Evolutionary conservation across 23 red algal species (phyloP).

Genomic region (Gracilaria vermiculophylla): DNA sequence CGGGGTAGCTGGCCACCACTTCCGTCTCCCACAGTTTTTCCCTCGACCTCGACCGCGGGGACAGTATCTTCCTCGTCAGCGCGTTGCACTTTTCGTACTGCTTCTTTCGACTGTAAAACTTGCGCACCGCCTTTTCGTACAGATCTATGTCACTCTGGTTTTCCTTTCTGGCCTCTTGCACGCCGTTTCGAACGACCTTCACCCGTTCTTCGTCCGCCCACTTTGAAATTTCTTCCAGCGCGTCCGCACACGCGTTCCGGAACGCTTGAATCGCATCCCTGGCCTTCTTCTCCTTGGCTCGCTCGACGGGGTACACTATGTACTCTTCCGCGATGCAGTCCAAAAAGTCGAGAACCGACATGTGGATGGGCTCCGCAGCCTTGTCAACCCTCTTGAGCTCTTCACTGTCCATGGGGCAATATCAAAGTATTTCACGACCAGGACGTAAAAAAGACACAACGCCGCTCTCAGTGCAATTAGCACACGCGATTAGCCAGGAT

Average conservation of each 20-base stretch:
- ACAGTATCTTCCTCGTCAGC: background rate
- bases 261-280: background rate
- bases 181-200: background rate
- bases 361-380: background rate
- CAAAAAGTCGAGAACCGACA: background rate
- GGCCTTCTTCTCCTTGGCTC: background rate
- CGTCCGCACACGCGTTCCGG: background rate
- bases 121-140: constrained; percentile 16
- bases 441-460: background rate
- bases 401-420: background rate
- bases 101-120: constrained; percentile 18
- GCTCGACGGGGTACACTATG: background rate
- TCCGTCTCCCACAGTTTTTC: constrained; percentile 5
- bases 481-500: too few relatives aligned
- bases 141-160: background rate
- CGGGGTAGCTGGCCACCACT: background rate
- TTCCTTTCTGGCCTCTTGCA: background rate
- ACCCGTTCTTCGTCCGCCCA: background rate
- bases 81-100: constrained; percentile 1
- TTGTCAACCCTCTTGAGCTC: constrained; percentile 7
- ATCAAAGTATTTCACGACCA: background rate
- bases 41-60: background rate
- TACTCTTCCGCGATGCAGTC: constrained; percentile 5
- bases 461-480: background rate
- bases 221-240: background rate